Evolutionary conservation across 2,329 filamentous ascomycete genomes (phyloP).

Genomic region (Chaetomium sp.): DNA sequence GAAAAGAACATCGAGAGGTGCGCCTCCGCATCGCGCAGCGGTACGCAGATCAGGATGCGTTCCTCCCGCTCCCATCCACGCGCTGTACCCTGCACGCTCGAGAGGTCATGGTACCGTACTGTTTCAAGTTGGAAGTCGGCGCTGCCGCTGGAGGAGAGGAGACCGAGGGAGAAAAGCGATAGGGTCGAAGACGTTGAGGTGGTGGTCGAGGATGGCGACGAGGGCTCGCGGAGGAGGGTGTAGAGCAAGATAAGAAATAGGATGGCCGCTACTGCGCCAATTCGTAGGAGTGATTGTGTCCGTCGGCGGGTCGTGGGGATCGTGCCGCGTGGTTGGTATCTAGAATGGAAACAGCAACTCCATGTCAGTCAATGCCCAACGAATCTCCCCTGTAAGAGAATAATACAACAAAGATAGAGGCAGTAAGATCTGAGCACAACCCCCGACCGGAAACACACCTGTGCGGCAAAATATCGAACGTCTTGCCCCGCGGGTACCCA

Average conservation of each 20-base stretch:
- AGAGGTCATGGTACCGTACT: slow-evolving; percentile 93
- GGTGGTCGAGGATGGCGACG: slow-evolving; percentile 34
- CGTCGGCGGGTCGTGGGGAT: slow-evolving; percentile 65
- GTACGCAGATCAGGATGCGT: slow-evolving; percentile 89
- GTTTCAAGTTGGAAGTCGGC: slow-evolving; percentile 79
- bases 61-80: slow-evolving; percentile 95
- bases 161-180: slow-evolving; percentile 61
- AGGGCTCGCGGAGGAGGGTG: slow-evolving; percentile 55
- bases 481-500: slow-evolving; percentile 71
- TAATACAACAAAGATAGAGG: background rate
- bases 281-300: slow-evolving; percentile 63
- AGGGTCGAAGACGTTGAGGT: slow-evolving; percentile 31
- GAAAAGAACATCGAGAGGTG: slow-evolving; percentile 98
- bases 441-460: slow-evolving; percentile 48
- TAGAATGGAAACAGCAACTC: slow-evolving; percentile 31
- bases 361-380: slow-evolving; percentile 13
- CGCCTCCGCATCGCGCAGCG: slow-evolving; percentile 82
- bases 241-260: slow-evolving; percentile 65
- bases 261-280: slow-evolving; percentile 53
- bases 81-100: slow-evolving; percentile 82
- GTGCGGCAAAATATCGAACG: slow-evolving; percentile 83
- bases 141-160: slow-evolving; percentile 44
- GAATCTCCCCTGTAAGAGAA: background rate
- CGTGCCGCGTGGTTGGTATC: slow-evolving; percentile 79
- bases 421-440: background rate